Evolutionary conservation across 208 protist genomes (phyloP), one percentile per base, ranked within the genome.

Genomic region (Crithidia expoeki): DNA sequence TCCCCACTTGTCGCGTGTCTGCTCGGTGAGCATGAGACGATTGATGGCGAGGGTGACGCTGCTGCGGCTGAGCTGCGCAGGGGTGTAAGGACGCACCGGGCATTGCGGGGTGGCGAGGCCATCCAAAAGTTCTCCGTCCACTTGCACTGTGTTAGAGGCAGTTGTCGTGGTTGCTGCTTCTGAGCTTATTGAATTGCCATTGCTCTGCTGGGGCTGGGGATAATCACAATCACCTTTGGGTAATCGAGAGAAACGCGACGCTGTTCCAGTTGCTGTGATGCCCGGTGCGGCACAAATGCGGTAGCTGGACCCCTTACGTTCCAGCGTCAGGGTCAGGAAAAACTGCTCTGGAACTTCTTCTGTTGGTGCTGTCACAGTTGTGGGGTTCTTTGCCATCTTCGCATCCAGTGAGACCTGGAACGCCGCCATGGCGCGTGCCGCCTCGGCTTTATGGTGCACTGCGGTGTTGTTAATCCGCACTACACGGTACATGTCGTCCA

Each of bases 1-100:
- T n/a, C 90, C 90, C 90, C 90, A 95, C 59, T 74, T 72, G 21
- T 75, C 72, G n/a, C 23, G 33, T 23, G 80, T 84, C 55, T 50
- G 47, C 23, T 75, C 72, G 9, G 67, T 84, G 2, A 74, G 51
- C 17, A 74, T 16, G 16, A 58, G 72, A 3, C 90, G 86, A 60
- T 93, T 92, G 28, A 95, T 72, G 28, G 86, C 85, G 71, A 95
- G 62, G 5, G 87, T 93, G n/a, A 88, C 61, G 74, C 84, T 23
- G 67, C 77, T 79, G 27, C 75, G 67, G 10, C 69, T 65, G 10
- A 68, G 68, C 72, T 90, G 78, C 12, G 16, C 62, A 0, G 55
- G 25, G 4, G 78, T 85, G n/a, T 89, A 55, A 7, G 58, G 72
- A 11, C 36, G 69, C 30, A 71, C 68, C 7, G 57, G 63, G 32